These are phyloP conservation scores for Calonectria montana DNA, from an alignment of 2,329 filamentous ascomycete species.

Conservation along the genomic window DNA sequence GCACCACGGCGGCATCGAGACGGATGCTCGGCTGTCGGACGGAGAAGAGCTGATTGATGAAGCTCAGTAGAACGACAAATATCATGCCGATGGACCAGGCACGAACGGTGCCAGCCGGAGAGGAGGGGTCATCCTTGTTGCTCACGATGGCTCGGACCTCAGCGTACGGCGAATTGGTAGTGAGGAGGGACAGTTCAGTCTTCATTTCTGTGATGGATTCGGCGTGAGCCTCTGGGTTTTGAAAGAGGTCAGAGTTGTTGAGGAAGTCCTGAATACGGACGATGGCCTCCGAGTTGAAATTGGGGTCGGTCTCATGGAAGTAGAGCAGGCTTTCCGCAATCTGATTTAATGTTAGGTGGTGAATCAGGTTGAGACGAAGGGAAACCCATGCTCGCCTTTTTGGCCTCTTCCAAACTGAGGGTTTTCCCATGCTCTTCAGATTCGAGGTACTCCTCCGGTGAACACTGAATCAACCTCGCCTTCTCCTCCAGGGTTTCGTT, in stretches of 20 bases:
- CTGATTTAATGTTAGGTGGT: not conserved
- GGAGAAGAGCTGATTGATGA: constrained; percentile 68
- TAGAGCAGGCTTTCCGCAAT: not conserved
- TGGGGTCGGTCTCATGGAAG: not conserved
- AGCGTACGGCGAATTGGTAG: constrained; percentile 66
- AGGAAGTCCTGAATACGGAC: not conserved
- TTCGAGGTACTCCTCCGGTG: not conserved
- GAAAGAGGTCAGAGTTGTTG: constrained; percentile 38
- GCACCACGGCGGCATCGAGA: constrained; percentile 65
- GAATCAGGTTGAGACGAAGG: not conserved
- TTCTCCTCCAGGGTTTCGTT: not conserved
- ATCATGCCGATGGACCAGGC: constrained; percentile 64
- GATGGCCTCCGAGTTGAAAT: not conserved
- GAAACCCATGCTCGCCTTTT: not conserved
- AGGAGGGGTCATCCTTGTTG: constrained; percentile 61
- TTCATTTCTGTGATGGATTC: constrained; percentile 63
- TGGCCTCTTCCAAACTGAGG: not conserved
- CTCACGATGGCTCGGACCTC: constrained; percentile 66
- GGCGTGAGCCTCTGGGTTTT: constrained; percentile 51
- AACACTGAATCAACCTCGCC: not conserved
- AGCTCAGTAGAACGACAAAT: constrained; percentile 60
- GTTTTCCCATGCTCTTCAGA: not conserved
- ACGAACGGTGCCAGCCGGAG: constrained; percentile 66
- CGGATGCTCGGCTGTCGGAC: constrained; percentile 66
- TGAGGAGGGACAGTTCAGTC: constrained; percentile 62